Percentiles rank a stretch among this genome's conserved stretches.
These are phyloP conservation scores for Mycena citricolor DNA, from an alignment of 1,284 basidiomycete genomes.

Conservation along the genomic window DNA sequence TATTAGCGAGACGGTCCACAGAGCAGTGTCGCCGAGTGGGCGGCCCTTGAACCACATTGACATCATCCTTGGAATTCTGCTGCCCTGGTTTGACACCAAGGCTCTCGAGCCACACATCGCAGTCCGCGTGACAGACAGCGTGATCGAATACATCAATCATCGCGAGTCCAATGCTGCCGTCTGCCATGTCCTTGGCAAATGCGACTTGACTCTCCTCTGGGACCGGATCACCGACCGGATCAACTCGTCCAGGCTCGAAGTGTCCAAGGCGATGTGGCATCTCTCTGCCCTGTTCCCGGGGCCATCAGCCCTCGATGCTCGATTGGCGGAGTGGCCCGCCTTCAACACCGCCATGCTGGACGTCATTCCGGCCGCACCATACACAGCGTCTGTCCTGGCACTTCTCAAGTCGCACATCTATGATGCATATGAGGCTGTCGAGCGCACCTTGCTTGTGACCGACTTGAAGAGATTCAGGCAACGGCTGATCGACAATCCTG, in stretches of 20 bases:
- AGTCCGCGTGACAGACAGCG: constrained; percentile 11
- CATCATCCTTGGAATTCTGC: constrained; percentile 15
- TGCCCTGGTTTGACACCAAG: constrained; percentile 16
- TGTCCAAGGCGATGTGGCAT: constrained; percentile 18
- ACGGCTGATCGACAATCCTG: constrained; percentile 1
- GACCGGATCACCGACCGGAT: constrained; percentile 12
- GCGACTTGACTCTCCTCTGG: constrained; percentile 16
- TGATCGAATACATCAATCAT: constrained; percentile 18
- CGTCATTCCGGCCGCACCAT: constrained; percentile 8
- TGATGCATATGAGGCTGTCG: constrained; percentile 5
- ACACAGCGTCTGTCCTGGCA: constrained; percentile 12
- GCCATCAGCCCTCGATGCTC: constrained; percentile 5
- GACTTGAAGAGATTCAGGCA: constrained; percentile 11
- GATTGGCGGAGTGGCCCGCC: constrained; percentile 5
- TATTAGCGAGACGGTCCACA: constrained; percentile 11
- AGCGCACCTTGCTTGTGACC: background rate
- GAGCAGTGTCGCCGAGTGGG: constrained; percentile 3
- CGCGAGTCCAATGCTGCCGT: constrained; percentile 13
- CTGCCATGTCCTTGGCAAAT: constrained; percentile 15
- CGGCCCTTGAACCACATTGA: constrained; percentile 14
- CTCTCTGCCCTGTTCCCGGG: constrained; percentile 16
- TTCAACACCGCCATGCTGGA: constrained; percentile 11
- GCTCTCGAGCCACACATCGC: constrained; percentile 4
- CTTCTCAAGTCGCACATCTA: constrained; percentile 17
- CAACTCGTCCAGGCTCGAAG: constrained; percentile 10